Base-by-base conservation (phyloP, 495 filamentous ascomycete genomes). In the Oleoguttula mirabilis region DNA sequence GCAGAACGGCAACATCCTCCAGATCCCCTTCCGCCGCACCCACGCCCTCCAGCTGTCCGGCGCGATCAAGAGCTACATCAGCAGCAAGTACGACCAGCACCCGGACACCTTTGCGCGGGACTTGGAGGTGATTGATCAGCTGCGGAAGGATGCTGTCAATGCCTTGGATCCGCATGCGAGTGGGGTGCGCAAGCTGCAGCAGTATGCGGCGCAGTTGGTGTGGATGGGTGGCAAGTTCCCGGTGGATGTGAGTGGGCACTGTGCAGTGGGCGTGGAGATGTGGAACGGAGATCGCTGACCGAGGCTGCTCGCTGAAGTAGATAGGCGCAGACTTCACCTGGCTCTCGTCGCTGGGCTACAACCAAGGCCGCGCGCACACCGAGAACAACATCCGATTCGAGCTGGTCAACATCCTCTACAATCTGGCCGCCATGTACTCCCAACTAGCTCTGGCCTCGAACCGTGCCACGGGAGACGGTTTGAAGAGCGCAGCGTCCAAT, bases 61-160 rank as follows among this genome's bases (percentile, higher is more conserved):
- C 51, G 80, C 88, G 25, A 86, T 98, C 54, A 87, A 84, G 49
- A 84, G 93, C 56, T 96, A 98, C 66, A 98, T 98, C 48, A 94
- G 84, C 30, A 81, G 76, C 57, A 95, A 96, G 72, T 98, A 98
- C 80, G 90, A 96, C 63, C 90, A 98, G 59, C 90, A 94, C 61
- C 90, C 92, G 40, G 85, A 94, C 60, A 94, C 95, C 86, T 98
- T 98, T 62, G 73, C 77, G 47, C 70, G 82, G 37, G 90, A 98
- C 64, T 72, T 98, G 30, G 72, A 90, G 41, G 71, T 80, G 45
- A 85, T 98, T 58, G 87, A 98, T 57, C 67, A 74, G 34, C 58
- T 96, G 37, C 76, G 90, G 10, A 73, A 67, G 34, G 83, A 88
- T 46, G 90, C 90, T 32, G 65, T 95, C 44, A 80, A 86, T 60